A percentile compares a stretch with the other conserved stretches of the same genome.
Conservation (phyloP, 352 stramenopile species). For the Phytophthora pisi region DNA sequence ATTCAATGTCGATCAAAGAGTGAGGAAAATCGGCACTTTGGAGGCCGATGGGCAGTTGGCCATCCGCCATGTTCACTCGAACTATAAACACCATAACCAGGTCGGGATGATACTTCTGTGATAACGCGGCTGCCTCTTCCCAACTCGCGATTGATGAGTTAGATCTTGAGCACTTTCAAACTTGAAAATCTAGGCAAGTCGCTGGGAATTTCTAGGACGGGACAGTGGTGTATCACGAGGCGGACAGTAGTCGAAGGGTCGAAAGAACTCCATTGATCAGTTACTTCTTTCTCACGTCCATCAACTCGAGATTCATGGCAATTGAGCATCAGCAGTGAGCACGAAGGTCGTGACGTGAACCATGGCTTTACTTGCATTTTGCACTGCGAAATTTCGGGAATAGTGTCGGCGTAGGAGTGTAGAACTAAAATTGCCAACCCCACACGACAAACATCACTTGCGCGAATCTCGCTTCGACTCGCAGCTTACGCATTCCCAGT, state of each 20-base stretch:
- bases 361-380: not conserved
- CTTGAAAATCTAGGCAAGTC: constrained; percentile 21
- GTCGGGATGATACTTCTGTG: constrained; percentile 16
- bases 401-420: not conserved
- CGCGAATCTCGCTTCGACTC: not conserved
- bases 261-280: constrained; percentile 16
- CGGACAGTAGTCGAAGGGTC: constrained; percentile 27
- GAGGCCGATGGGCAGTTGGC: constrained; percentile 22
- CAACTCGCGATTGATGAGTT: constrained; percentile 32
- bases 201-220: constrained; percentile 32
- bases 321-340: constrained; percentile 2
- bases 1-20: constrained; percentile 35
- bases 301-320: constrained; percentile 27
- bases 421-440: not conserved
- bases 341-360: not conserved
- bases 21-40: constrained; percentile 19
- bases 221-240: constrained; percentile 38
- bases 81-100: constrained; percentile 30
- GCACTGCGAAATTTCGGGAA: not conserved
- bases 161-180: constrained; percentile 34
- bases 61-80: constrained; percentile 25
- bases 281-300: constrained; percentile 13
- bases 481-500: not conserved
- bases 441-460: not conserved
- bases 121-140: constrained; percentile 17